Percentiles rank a stretch among this genome's conserved stretches.
Evolutionary conservation across 106 monocot species (phyloP).

Genomic region (Apostasia ramifera): DNA sequence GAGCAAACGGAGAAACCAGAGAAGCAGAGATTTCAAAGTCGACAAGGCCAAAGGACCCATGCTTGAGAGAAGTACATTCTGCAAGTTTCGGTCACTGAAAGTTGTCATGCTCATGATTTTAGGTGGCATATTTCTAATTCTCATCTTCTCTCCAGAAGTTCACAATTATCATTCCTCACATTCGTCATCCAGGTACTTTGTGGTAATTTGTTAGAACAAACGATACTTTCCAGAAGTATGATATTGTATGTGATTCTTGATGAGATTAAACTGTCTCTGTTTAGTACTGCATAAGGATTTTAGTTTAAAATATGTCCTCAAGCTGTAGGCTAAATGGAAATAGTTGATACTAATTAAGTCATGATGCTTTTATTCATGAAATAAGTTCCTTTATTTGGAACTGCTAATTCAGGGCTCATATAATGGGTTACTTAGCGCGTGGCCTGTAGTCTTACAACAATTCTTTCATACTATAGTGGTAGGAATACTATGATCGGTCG

Average conservation of each 20-base stretch:
- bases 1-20: constrained; percentile 16
- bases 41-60: constrained; percentile 1
- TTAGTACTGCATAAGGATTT: not conserved
- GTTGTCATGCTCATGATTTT: constrained; percentile 24
- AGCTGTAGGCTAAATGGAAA: too few species aligned
- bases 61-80: constrained; percentile 15
- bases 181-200: not conserved
- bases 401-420: too few species aligned
- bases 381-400: too few species aligned
- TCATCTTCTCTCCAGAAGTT: constrained; percentile 16
- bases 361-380: too few species aligned
- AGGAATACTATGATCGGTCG: too few species aligned
- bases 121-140: constrained; percentile 18
- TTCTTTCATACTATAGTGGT: too few species aligned
- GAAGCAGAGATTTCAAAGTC: constrained; percentile 18
- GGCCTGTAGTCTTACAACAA: too few species aligned
- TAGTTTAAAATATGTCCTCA: too few species aligned
- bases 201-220: constrained; percentile 16
- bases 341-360: too few species aligned
- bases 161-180: constrained; percentile 4
- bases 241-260: not conserved
- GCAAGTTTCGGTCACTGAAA: constrained; percentile 25
- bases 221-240: not conserved
- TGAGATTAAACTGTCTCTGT: not conserved
- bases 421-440: too few species aligned